These are phyloP conservation scores for Oidiodendron maius DNA, from an alignment of 495 filamentous ascomycete genomes.

Conservation along the genomic window DNA sequence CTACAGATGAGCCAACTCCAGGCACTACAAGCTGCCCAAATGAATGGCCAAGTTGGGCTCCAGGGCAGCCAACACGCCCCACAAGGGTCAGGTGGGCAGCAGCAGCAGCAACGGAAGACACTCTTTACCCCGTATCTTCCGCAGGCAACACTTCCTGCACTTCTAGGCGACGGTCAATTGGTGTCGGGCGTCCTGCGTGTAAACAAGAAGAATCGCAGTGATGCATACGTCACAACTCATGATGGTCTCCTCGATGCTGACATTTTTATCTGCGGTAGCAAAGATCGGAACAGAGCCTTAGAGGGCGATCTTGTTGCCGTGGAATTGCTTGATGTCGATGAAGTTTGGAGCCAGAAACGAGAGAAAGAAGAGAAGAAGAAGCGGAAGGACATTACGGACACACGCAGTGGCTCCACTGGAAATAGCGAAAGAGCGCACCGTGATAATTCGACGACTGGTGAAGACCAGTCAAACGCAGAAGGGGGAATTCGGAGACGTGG, in stretches of 20 bases:
- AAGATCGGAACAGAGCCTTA: constrained; percentile 91
- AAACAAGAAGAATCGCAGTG: constrained; percentile 99
- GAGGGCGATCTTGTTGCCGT: constrained; percentile 95
- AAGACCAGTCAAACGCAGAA: constrained; percentile 55
- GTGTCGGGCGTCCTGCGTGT: constrained; percentile 95
- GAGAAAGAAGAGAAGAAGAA: constrained; percentile 99
- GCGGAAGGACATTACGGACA: constrained; percentile 95
- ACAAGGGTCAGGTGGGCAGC: constrained; percentile 54
- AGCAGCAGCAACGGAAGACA: constrained; percentile 94
- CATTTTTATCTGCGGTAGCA: constrained; percentile 99
- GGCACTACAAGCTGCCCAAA: constrained; percentile 78
- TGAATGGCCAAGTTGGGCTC: constrained; percentile 67
- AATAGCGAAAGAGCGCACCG: constrained; percentile 54
- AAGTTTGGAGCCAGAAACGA: constrained; percentile 96
- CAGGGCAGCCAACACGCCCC: constrained; percentile 75
- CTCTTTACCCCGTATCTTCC: constrained; percentile 97
- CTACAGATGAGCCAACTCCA: constrained; percentile 89
- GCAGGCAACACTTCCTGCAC: constrained; percentile 86
- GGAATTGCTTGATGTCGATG: constrained; percentile 94
- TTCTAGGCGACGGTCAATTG: constrained; percentile 86
- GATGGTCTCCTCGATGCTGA: constrained; percentile 87
- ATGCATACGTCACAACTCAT: constrained; percentile 91
- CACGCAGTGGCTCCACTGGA: constrained; percentile 63
- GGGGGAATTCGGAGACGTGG: constrained; percentile 88
- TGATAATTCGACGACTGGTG: constrained; percentile 47